Evolutionary conservation across 208 protist species (phyloP).

Genomic region (Crithidia brevicula): DNA sequence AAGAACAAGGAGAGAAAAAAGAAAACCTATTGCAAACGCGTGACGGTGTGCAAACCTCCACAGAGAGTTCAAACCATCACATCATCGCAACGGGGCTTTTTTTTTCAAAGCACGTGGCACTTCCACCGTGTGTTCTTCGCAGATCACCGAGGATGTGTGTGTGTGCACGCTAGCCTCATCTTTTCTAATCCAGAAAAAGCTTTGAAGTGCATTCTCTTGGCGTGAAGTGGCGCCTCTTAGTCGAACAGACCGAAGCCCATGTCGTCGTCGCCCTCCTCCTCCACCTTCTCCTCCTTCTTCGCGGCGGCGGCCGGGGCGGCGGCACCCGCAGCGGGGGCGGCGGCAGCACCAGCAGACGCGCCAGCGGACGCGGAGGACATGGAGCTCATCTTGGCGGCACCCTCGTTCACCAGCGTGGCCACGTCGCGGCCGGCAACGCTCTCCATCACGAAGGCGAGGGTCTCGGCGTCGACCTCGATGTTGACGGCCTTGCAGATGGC

Average conservation of each 20-base stretch:
- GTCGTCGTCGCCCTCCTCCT: conserved; percentile 91
- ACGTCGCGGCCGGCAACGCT: conserved; percentile 77
- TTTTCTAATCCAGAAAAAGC: not conserved
- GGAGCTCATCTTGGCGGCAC: conserved; percentile 80
- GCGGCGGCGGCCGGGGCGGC: conserved; percentile 44
- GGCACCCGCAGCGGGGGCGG: conserved; percentile 36
- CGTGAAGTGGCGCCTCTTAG: no score
- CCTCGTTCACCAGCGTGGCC: conserved; percentile 77
- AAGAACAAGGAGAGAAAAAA: no score
- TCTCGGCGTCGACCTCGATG: conserved; percentile 70
- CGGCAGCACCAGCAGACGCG: conserved; percentile 43
- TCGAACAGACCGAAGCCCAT: conserved; percentile 93
- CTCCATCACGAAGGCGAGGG: conserved; percentile 86
- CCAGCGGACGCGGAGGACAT: conserved; percentile 46
- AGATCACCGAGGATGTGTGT: no score
- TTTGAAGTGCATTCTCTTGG: no score
- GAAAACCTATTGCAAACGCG: no score
- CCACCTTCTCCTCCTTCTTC: conserved; percentile 61
- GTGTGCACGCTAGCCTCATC: not conserved
- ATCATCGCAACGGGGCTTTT: no score
- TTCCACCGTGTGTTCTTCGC: no score
- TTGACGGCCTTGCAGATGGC: conserved; percentile 84
- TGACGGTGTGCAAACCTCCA: no score
- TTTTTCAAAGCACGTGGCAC: no score
- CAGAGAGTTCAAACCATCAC: no score